Base-by-base conservation (phyloP, 345 rosid genomes). In the Camelina hispida region DNA sequence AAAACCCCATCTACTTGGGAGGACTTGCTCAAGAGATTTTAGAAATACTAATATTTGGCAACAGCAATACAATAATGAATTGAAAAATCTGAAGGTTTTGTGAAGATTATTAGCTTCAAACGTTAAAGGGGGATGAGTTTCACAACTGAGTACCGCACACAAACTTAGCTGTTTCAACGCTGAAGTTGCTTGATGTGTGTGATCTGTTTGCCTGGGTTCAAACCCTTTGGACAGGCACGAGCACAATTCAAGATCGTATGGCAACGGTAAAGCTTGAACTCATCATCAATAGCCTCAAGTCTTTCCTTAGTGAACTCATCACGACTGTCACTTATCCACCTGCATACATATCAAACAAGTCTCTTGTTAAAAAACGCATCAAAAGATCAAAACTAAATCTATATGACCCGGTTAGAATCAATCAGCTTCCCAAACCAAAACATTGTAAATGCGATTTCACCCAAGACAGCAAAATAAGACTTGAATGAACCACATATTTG, bases 261-360 rank as follows among this genome's bases (percentile, higher is more conserved):
- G 83, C 99, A 96, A n/a, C 98, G 89, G 78, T 93, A 93, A 22
- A 95, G 90, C 93, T 95, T 95, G 78, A 87, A 95, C 84, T 95
- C 98, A 2, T 93, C 94, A 50, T 93, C 84, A 64, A 96, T 76
- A 11, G 99, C 97, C 7, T 86, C 94, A 65, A 89, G 82, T 20
- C 99, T 83, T 75, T 96, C 99, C 79, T 87, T 79, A 2, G 98
- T 93, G 76, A 73, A 96, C 85, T 96, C 98, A 83, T 96, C 98
- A 32, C 98, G 93, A 85, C 99, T 96, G 73, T 96, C 99, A 1
- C 86, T 87, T 62, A 96, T 93, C 99, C 99, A 96, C 85, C 99
- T 96, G 84, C 82, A 85, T 82, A 85, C 48, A 71, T 23, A 25
- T 58, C 15, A 56, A 55, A 55, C 17, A 69, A 55, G 13, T 14